phyloP scores from a whole-genome alignment of 257 asterid genomes.

The Plectranthus barbatus region DNA sequence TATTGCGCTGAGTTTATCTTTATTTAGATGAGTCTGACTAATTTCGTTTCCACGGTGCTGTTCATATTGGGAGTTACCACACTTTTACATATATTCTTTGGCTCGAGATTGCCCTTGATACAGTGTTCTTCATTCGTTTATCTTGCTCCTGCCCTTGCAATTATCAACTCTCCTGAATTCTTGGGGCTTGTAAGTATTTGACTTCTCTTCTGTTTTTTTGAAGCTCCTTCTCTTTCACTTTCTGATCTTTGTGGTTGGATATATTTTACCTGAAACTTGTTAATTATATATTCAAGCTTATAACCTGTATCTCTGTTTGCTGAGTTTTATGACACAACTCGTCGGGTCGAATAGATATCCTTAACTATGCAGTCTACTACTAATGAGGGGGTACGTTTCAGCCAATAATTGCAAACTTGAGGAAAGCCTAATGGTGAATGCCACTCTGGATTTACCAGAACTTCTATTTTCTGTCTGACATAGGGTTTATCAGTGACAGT shows the following conservation, averaged over 20 bases:
- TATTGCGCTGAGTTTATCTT: background rate
- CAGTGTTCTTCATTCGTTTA: conserved; percentile 99
- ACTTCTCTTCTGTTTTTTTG: background rate
- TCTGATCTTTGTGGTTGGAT: background rate
- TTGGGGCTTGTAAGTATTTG: conserved; percentile 59
- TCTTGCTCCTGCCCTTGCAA: too few species aligned
- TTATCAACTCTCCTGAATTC: conserved; percentile 86
- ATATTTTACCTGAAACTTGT: background rate
- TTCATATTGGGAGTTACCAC: conserved; percentile 85
- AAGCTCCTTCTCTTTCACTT: background rate
- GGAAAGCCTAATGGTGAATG: background rate
- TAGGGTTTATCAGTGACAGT: too few species aligned
- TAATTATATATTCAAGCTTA: background rate
- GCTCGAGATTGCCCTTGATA: conserved; percentile 93
- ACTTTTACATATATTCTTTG: conserved; percentile 76
- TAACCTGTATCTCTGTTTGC: background rate
- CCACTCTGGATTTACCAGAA: background rate
- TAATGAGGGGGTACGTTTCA: background rate
- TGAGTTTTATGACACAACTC: background rate
- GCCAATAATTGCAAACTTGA: background rate
- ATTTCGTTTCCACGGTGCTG: conserved; percentile 75
- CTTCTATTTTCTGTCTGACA: background rate
- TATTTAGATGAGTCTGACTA: conserved; percentile 8
- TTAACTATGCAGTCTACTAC: background rate
- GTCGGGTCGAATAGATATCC: background rate